Conservation (phyloP, 805 yeast species). For the Metschnikowia amazonensis region DNA sequence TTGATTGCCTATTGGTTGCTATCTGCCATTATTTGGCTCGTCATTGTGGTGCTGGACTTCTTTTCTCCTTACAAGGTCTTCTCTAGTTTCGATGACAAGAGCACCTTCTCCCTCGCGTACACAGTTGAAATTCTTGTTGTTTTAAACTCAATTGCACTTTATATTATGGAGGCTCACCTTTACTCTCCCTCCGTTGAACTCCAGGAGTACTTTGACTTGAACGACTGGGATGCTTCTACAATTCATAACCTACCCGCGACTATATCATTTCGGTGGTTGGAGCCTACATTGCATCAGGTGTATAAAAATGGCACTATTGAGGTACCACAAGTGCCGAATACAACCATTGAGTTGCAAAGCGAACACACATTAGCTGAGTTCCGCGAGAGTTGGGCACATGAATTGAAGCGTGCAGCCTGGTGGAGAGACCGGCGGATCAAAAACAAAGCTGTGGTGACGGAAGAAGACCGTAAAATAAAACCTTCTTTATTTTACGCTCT, state of each 20-base stretch:
- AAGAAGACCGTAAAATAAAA: slow-evolving; percentile 14
- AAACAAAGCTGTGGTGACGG: slow-evolving; percentile 9
- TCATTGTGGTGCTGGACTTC: slow-evolving; percentile 20
- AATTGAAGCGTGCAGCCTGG: slow-evolving; percentile 16
- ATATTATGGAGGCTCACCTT: slow-evolving; percentile 18
- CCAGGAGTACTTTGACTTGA: slow-evolving; percentile 20
- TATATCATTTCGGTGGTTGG: slow-evolving; percentile 27
- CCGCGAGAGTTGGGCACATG: slow-evolving; percentile 18
- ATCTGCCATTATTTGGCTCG: slow-evolving; percentile 9
- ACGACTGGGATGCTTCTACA: slow-evolving; percentile 25
- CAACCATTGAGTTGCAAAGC: slow-evolving; percentile 14
- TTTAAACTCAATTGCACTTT: slow-evolving; percentile 13
- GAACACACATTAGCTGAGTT: slow-evolving; percentile 16
- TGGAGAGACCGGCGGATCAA: slow-evolving; percentile 17
- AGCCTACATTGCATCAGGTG: slow-evolving; percentile 25
- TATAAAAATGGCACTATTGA: slow-evolving; percentile 22
- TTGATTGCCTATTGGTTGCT: slow-evolving; percentile 24
- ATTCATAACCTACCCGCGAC: slow-evolving; percentile 21
- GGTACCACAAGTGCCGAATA: slow-evolving; percentile 17
- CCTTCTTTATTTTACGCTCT: slow-evolving; percentile 23
- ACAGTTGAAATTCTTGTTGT: slow-evolving; percentile 15
- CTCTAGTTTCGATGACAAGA: slow-evolving; percentile 8
- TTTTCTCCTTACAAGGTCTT: slow-evolving; percentile 19
- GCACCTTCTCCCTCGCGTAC: slow-evolving; percentile 12
- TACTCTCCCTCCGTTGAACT: slow-evolving; percentile 23